Conservation (phyloP, 2,329 filamentous ascomycete species). For the Hypoxylon sp. region DNA sequence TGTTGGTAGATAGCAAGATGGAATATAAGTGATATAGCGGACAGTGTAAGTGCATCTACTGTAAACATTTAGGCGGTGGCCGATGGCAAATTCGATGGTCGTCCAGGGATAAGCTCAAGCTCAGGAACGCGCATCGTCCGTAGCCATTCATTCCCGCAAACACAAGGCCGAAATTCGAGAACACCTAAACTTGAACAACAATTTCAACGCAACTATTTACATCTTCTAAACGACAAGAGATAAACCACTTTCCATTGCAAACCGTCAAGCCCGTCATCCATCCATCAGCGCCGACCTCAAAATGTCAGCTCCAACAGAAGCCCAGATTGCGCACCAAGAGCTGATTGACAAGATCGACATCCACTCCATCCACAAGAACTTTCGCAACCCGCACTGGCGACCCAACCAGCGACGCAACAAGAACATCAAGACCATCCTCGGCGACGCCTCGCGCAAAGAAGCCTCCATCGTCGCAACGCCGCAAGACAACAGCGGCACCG, state of each 20-base stretch:
- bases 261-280: not conserved
- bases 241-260: not conserved
- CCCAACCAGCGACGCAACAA: slow-evolving; percentile 97
- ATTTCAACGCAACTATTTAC: not conserved
- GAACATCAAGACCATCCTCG: slow-evolving; percentile 96
- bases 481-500: slow-evolving; percentile 82
- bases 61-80: slow-evolving; percentile 51
- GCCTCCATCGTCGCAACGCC: slow-evolving; percentile 87
- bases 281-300: slow-evolving; percentile 49
- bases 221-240: not conserved
- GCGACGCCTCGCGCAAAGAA: slow-evolving; percentile 89
- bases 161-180: not conserved
- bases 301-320: slow-evolving; percentile 77
- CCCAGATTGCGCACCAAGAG: slow-evolving; percentile 83
- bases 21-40: not conserved
- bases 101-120: slow-evolving; percentile 1
- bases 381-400: slow-evolving; percentile 92
- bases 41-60: not conserved
- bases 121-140: not conserved
- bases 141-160: slow-evolving; percentile 6
- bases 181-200: slow-evolving; percentile 1
- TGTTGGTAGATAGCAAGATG: slow-evolving; percentile 15
- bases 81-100: slow-evolving; percentile 50
- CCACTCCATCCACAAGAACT: slow-evolving; percentile 86
- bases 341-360: slow-evolving; percentile 95